Percentiles rank a stretch among this genome's conserved stretches.
phyloP scores from a whole-genome alignment of 495 filamentous ascomycete species.

The Halenospora varia region DNA sequence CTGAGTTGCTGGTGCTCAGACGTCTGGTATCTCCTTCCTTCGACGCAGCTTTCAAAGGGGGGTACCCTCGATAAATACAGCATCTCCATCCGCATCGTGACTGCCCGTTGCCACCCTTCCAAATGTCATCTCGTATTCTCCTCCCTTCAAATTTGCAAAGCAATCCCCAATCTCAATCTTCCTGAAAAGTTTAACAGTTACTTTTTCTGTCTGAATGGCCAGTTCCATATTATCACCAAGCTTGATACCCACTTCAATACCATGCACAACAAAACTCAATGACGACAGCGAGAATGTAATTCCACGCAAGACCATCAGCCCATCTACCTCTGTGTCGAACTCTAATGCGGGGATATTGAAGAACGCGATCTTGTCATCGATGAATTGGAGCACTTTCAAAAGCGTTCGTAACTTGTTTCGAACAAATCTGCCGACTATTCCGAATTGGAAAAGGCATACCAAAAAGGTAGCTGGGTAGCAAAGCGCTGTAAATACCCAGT shows the following conservation, averaged over 20 bases:
- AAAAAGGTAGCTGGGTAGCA: constrained; percentile 29
- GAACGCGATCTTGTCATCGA: constrained; percentile 34
- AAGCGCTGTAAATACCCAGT: constrained; percentile 25
- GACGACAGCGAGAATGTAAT: constrained; percentile 31
- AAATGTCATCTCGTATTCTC: constrained; percentile 35
- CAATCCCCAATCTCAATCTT: constrained; percentile 32
- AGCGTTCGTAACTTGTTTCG: constrained; percentile 22
- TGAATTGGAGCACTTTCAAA: constrained; percentile 32
- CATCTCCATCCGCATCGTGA: constrained; percentile 24
- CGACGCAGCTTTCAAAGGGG: constrained; percentile 28
- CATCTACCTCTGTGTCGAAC: constrained; percentile 34
- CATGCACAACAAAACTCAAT: constrained; percentile 30
- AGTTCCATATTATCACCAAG: constrained; percentile 36
- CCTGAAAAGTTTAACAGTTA: constrained; percentile 30
- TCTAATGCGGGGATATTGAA: constrained; percentile 37
- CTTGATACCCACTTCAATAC: constrained; percentile 35
- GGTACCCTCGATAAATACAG: constrained; percentile 26
- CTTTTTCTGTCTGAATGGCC: constrained; percentile 30
- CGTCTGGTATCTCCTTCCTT: constrained; percentile 9
- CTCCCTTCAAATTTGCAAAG: constrained; percentile 35
- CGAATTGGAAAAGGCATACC: constrained; percentile 32
- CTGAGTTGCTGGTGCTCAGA: background rate
- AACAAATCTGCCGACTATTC: constrained; percentile 17
- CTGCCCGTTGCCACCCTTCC: constrained; percentile 19
- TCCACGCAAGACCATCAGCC: constrained; percentile 33